These are phyloP conservation scores for Penicillium egyptiacum DNA, from an alignment of 495 filamentous ascomycete genomes.

Conservation along the genomic window DNA sequence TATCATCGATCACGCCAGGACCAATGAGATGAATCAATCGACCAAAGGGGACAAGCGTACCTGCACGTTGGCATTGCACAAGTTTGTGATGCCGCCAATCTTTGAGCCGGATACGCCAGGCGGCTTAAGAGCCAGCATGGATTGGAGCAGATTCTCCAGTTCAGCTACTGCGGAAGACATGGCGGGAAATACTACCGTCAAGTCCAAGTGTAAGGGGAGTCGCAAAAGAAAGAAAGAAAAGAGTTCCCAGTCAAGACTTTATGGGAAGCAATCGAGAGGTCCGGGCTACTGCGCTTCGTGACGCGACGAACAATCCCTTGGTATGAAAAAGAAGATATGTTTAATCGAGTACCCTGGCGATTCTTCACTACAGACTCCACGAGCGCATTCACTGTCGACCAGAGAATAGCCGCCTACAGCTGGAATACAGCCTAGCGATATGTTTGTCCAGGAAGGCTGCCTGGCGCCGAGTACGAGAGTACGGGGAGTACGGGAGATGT, in stretches of 20 bases:
- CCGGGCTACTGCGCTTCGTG: slow-evolving; percentile 12
- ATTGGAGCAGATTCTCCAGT: slow-evolving; percentile 84
- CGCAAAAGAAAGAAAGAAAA: slow-evolving; percentile 7
- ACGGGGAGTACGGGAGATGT: slow-evolving; percentile 34
- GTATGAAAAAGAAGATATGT: slow-evolving; percentile 18
- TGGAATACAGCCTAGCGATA: slow-evolving; percentile 47
- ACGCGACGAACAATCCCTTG: not conserved
- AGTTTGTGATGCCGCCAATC: slow-evolving; percentile 77
- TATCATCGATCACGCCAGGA: slow-evolving; percentile 1
- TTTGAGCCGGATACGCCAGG: slow-evolving; percentile 91
- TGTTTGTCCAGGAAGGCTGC: slow-evolving; percentile 26
- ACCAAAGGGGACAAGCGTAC: slow-evolving; percentile 54
- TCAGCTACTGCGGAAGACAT: slow-evolving; percentile 88
- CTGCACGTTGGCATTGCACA: slow-evolving; percentile 90
- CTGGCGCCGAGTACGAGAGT: slow-evolving; percentile 33
- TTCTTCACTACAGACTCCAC: slow-evolving; percentile 47
- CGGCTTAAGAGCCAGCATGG: slow-evolving; percentile 85
- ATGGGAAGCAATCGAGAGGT: slow-evolving; percentile 1
- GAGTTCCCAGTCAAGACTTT: slow-evolving; percentile 1
- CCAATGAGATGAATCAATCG: slow-evolving; percentile 7
- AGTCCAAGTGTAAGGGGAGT: slow-evolving; percentile 13
- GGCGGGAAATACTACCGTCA: slow-evolving; percentile 22
- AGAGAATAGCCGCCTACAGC: slow-evolving; percentile 46
- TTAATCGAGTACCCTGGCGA: slow-evolving; percentile 29
- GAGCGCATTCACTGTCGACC: slow-evolving; percentile 38